Conservation (phyloP, 495 filamentous ascomycete species). For the Penicillium salamii region DNA sequence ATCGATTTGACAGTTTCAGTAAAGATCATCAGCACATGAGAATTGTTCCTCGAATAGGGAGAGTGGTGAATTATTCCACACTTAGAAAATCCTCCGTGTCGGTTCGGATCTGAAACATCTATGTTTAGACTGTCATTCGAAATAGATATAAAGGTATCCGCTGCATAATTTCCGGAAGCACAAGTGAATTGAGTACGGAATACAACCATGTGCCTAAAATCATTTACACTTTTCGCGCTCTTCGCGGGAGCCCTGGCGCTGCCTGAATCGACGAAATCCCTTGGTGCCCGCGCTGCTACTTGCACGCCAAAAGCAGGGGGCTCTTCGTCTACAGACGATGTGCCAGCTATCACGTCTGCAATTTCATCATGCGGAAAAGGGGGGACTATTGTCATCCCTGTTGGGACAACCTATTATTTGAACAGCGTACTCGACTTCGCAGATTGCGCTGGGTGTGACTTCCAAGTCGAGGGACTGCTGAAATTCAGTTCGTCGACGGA, state of each 20-base stretch:
- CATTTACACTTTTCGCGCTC: neutral
- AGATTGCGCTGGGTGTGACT: slow-evolving; percentile 35
- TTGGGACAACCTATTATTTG: slow-evolving; percentile 37
- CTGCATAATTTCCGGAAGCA: neutral
- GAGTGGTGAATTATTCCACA: slow-evolving; percentile 6
- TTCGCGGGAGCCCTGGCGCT: neutral
- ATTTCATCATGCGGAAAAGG: slow-evolving; percentile 37
- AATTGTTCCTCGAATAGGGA: slow-evolving; percentile 19
- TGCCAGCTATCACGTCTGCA: slow-evolving; percentile 35
- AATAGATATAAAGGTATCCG: no score
- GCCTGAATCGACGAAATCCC: slow-evolving; percentile 3
- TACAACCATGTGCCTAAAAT: slow-evolving; percentile 1
- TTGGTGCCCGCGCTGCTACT: slow-evolving; percentile 17
- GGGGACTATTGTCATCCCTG: slow-evolving; percentile 44
- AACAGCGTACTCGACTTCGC: slow-evolving; percentile 39
- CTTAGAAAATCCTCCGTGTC: neutral
- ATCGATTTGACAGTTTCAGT: neutral
- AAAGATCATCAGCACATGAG: neutral
- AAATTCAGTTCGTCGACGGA: slow-evolving; percentile 34
- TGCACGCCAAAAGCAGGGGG: slow-evolving; percentile 39
- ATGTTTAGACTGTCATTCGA: neutral
- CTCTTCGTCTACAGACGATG: slow-evolving; percentile 31
- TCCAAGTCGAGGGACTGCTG: slow-evolving; percentile 41
- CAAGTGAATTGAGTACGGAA: no score
- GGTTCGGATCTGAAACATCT: neutral